phyloP scores from a whole-genome alignment of 2,329 filamentous ascomycete genomes.

The Hypoxylon sp. region DNA sequence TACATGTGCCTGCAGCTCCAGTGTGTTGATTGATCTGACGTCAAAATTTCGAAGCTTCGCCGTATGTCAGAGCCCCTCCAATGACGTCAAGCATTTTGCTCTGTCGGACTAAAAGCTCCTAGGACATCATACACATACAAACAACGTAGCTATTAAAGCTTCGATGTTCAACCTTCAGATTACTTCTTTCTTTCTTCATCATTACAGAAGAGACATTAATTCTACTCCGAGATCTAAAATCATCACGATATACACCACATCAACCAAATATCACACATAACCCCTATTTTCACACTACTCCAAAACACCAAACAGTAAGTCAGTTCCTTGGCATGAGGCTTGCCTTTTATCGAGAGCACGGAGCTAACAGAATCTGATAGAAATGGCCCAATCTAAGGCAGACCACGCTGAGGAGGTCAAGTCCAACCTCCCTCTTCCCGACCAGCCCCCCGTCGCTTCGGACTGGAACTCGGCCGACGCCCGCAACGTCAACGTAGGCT shows the following conservation, averaged over 20 bases:
- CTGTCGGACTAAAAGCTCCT: conserved; percentile 27
- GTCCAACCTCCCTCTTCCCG: conserved; percentile 80
- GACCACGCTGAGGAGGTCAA: conserved; percentile 73
- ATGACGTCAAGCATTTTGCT: conserved; percentile 40
- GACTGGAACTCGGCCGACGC: conserved; percentile 80
- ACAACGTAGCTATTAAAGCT: conserved; percentile 32
- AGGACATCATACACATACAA: conserved; percentile 8
- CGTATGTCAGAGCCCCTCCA: conserved; percentile 1
- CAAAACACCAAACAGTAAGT: conserved; percentile 8
- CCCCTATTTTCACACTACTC: too few relatives aligned
- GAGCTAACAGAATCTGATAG: conserved; percentile 1
- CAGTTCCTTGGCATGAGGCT: too few relatives aligned
- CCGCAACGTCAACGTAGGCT: conserved; percentile 74
- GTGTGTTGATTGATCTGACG: conserved; percentile 23
- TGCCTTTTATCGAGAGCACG: too few relatives aligned
- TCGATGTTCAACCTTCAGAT: background rate
- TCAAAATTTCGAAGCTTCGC: conserved; percentile 17
- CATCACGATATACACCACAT: background rate
- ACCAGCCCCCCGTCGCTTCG: conserved; percentile 77
- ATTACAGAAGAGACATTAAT: conserved; percentile 3
- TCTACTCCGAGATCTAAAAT: background rate
- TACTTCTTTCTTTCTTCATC: background rate
- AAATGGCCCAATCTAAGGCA: conserved; percentile 63
- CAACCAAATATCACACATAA: too few relatives aligned
- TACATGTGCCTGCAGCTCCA: conserved; percentile 23